phyloP scores from a whole-genome alignment of 2,329 filamentous ascomycete genomes.

The Fusarium pilosicola region DNA sequence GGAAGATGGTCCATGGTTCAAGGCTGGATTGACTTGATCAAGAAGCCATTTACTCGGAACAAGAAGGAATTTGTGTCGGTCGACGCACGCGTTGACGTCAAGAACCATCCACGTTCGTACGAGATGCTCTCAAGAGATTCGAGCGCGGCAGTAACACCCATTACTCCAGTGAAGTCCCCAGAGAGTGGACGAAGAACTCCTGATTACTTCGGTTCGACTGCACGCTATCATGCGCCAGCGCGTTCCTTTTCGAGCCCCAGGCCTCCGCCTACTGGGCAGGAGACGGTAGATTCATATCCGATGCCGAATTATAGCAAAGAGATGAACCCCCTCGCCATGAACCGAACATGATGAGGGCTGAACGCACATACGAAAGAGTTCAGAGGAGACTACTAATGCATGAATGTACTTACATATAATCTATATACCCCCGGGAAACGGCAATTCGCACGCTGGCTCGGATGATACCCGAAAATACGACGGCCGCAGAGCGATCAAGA shows the following conservation, averaged over 20 bases:
- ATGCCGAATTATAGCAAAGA: constrained; percentile 49
- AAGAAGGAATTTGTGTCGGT: constrained; percentile 89
- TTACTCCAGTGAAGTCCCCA: constrained; percentile 52
- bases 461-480: neutral
- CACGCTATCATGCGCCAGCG: constrained; percentile 63
- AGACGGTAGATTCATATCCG: constrained; percentile 55
- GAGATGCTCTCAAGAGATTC: constrained; percentile 78
- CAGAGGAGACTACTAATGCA: constrained; percentile 12
- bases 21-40: constrained; percentile 80
- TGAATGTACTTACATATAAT: constrained; percentile 20
- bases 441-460: neutral
- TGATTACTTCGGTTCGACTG: constrained; percentile 66
- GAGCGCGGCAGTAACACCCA: constrained; percentile 64
- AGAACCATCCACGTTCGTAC: constrained; percentile 75
- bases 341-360: constrained; percentile 57
- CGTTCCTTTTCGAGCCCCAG: constrained; percentile 67
- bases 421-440: constrained; percentile 7
- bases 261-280: constrained; percentile 58
- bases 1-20: constrained; percentile 85
- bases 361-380: neutral
- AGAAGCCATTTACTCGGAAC: constrained; percentile 57
- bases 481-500: constrained; percentile 1
- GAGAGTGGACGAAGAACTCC: constrained; percentile 58
- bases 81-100: constrained; percentile 74
- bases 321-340: constrained; percentile 67